Evolutionary conservation across 495 filamentous ascomycete species (phyloP).

Genomic region (Evernia prunastri): DNA sequence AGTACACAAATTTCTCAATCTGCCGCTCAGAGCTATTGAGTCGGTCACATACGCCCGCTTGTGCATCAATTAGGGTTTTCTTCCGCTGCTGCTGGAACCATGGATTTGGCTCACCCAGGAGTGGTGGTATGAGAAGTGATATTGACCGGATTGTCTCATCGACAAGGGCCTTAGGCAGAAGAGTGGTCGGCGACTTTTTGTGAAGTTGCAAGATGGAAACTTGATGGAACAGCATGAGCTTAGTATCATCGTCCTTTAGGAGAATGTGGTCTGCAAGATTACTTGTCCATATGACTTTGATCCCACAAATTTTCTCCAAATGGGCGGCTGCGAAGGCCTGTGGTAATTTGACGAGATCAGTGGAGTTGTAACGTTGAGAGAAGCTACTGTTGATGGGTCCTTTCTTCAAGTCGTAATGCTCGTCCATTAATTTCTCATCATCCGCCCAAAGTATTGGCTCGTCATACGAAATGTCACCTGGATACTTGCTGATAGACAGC

Average conservation of each 20-base stretch:
- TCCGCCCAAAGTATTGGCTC: constrained; percentile 17
- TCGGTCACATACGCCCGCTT: constrained; percentile 23
- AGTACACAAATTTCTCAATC: constrained; percentile 43
- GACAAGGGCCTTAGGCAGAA: constrained; percentile 32
- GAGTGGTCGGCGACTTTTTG: not conserved
- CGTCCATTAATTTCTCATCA: not conserved
- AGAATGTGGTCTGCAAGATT: constrained; percentile 45
- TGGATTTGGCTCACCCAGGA: constrained; percentile 24
- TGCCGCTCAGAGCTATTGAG: constrained; percentile 34
- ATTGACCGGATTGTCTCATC: constrained; percentile 44
- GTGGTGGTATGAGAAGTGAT: constrained; percentile 40
- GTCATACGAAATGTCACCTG: constrained; percentile 21
- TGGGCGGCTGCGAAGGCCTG: constrained; percentile 19
- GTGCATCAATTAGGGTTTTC: constrained; percentile 27
- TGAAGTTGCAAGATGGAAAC: constrained; percentile 24
- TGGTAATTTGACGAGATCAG: constrained; percentile 21
- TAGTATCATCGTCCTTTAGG: constrained; percentile 36
- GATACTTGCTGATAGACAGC: constrained; percentile 13
- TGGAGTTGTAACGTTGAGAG: not conserved
- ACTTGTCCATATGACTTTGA: constrained; percentile 39
- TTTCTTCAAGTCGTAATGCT: not conserved
- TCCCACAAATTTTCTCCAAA: constrained; percentile 33
- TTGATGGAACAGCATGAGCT: constrained; percentile 41
- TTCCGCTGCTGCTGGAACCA: constrained; percentile 31
- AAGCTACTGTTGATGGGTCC: constrained; percentile 4